Percentiles rank a stretch among this genome's conserved stretches.
Conservation (phyloP, 2,329 filamentous ascomycete genomes). For the Sarocladium brachiariae region DNA sequence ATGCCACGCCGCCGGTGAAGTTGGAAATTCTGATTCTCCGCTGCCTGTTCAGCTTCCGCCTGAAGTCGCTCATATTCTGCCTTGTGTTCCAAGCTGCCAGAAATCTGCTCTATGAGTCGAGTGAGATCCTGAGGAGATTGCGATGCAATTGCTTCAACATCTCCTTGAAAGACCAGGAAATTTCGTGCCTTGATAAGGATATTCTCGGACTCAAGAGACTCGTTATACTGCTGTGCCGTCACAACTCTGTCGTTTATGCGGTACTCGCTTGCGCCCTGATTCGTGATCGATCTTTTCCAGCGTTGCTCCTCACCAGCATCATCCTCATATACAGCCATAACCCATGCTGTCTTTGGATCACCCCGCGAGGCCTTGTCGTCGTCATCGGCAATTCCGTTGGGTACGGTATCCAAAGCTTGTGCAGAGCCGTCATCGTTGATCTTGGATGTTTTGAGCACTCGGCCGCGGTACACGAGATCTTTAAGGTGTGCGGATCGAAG, state of each 20-base stretch:
- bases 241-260: constrained; percentile 91
- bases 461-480: constrained; percentile 92
- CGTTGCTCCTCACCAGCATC: constrained; percentile 90
- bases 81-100: constrained; percentile 91
- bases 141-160: constrained; percentile 93
- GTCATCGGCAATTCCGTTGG: constrained; percentile 54
- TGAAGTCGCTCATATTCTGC: constrained; percentile 90
- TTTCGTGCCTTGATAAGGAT: constrained; percentile 97
- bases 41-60: constrained; percentile 74
- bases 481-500: constrained; percentile 88
- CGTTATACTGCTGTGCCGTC: constrained; percentile 86
- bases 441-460: constrained; percentile 84
- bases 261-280: constrained; percentile 83
- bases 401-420: constrained; percentile 48
- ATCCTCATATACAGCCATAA: constrained; percentile 98
- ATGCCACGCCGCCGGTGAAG: constrained; percentile 86
- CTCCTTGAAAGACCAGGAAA: constrained; percentile 96
- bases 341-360: constrained; percentile 94
- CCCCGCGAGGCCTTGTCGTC: constrained; percentile 61
- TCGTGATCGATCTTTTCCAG: constrained; percentile 95
- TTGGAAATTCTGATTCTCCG: constrained; percentile 83
- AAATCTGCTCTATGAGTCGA: constrained; percentile 92
- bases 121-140: constrained; percentile 93
- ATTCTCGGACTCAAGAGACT: constrained; percentile 84
- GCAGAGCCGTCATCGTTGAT: constrained; percentile 88